Evolutionary conservation across 441 rosid genomes (phyloP), one percentile per base, ranked within the genome.

Genomic region (Codiaeum variegatum): DNA sequence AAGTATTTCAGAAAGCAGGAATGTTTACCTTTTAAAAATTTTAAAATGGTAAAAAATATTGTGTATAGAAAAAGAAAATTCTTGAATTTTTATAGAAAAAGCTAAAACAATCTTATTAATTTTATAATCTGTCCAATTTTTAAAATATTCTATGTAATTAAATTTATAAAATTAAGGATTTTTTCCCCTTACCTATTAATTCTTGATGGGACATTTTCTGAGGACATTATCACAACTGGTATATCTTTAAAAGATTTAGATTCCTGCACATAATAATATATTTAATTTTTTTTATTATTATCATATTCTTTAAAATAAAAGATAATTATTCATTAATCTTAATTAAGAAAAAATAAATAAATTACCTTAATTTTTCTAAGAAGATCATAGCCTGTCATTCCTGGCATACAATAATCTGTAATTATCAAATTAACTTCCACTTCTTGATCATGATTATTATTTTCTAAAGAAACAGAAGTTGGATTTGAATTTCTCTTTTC

Each of bases 361-460:
- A 47, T 19, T 87, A 87, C 92, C 89, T 91, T 93, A 56, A 93
- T 87, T 77, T 78, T 93, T 84, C 81, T 88, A 12, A 93, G 87
- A 8, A 93, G 94, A 82, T 93, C 98, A 75, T 89, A 89, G 67
- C 98, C 98, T 1, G 93, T 89, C 92, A 93, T 91, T 42, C 91
- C 98, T 10, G 98, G 98, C 98, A 93, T 93, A 62, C 90, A 89
- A 54, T 93, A 93, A 82, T 93, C 98, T 52, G 98, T 91, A 51
- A 93, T 90, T 58, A 93, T 88, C 80, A 93, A 76, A 81, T 85
- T 88, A 5, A 93, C 86, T 73, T 81, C 81, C 4, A 84, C 63
- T 44, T 85, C 86, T 56, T 78, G 79, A 62, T 77, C 80, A 42
- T 70, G 70, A 60, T 59, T 10, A n/a, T 68, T 5, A 23, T 4